phyloP scores from a whole-genome alignment of 2,329 filamentous ascomycete genomes.

The Fusarium devonianum region DNA sequence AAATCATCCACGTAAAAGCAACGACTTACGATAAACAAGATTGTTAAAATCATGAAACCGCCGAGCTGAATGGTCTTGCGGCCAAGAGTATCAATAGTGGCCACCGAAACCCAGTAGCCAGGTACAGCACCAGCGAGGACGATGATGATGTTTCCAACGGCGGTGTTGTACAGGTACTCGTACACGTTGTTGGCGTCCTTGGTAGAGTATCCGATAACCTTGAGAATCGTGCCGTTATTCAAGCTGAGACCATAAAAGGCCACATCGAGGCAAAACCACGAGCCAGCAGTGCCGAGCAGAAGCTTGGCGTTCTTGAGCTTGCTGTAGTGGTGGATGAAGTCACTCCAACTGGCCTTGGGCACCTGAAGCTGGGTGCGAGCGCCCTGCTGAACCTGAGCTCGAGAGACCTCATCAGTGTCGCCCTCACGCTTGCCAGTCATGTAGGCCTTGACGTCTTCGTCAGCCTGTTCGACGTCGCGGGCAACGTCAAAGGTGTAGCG shows the following conservation, averaged over 20 bases:
- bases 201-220: conserved; percentile 72
- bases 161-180: conserved; percentile 74
- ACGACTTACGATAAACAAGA: conserved; percentile 58
- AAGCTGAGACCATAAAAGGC: conserved; percentile 74
- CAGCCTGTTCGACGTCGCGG: conserved; percentile 76
- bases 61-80: conserved; percentile 79
- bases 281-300: conserved; percentile 79
- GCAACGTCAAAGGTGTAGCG: conserved; percentile 87
- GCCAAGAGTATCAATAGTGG: conserved; percentile 75
- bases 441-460: conserved; percentile 78
- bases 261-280: conserved; percentile 78
- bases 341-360: conserved; percentile 73
- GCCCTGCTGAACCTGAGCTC: conserved; percentile 63
- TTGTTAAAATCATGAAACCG: conserved; percentile 67
- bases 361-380: conserved; percentile 64
- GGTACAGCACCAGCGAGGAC: conserved; percentile 81
- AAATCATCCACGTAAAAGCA: fast-evolving
- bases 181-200: conserved; percentile 63
- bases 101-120: conserved; percentile 83
- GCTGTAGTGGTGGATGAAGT: conserved; percentile 75
- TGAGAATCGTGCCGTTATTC: conserved; percentile 77
- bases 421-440: conserved; percentile 69
- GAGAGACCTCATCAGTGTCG: conserved; percentile 70
- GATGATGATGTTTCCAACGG: conserved; percentile 80
- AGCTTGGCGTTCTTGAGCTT: conserved; percentile 76